Evolutionary conservation across 2,329 filamentous ascomycete species (phyloP).

Genomic region (Davidsoniella eucalypti): DNA sequence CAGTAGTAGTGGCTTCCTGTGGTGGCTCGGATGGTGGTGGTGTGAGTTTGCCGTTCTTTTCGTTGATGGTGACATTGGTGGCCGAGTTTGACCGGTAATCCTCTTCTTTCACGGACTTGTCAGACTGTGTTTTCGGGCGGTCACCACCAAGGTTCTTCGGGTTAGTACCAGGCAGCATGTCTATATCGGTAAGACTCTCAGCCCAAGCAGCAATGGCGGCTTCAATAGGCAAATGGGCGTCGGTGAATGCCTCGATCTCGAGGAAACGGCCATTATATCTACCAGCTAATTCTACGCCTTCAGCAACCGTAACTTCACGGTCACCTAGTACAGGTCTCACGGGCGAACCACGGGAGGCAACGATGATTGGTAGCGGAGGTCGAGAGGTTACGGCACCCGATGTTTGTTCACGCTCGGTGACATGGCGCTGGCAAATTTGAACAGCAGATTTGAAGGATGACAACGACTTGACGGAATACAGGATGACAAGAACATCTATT

Average conservation of each 20-base stretch:
- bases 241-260: slow-evolving; percentile 1
- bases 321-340: slow-evolving; percentile 2
- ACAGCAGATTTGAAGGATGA: slow-evolving; percentile 7
- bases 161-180: slow-evolving; percentile 3
- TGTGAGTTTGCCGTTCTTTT: background rate
- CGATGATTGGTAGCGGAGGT: slow-evolving; percentile 6
- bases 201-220: slow-evolving; percentile 11
- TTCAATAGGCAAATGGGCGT: slow-evolving; percentile 6
- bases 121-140: background rate
- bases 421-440: slow-evolving; percentile 9
- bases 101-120: slow-evolving; percentile 1
- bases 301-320: background rate
- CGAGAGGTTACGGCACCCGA: background rate
- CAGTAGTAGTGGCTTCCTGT: too few species aligned
- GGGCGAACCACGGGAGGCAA: slow-evolving; percentile 2
- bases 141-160: background rate
- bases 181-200: slow-evolving; percentile 7
- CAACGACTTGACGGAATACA: slow-evolving; percentile 7
- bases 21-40: background rate
- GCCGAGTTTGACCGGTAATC: background rate
- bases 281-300: slow-evolving; percentile 3
- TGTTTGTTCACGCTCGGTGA: background rate
- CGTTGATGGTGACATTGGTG: background rate
- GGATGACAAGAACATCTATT: slow-evolving; percentile 10
- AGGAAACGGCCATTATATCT: slow-evolving; percentile 12